Base-by-base conservation (phyloP, 768 basidiomycete genomes). In the Ramaria rubella region DNA sequence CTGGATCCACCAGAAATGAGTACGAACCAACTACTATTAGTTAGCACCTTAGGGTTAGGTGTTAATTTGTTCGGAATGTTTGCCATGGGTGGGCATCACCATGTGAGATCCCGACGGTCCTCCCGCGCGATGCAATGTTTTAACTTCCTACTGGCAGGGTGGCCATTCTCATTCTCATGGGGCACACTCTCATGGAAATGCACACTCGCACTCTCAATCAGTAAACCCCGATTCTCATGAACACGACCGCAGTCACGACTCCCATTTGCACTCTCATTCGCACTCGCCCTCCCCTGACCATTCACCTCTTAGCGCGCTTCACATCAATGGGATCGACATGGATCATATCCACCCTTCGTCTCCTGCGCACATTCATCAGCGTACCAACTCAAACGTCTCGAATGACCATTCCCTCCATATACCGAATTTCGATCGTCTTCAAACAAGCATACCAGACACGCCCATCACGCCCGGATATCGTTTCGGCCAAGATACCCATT, bases 31-130 rank as follows among this genome's bases (percentile, higher is more conserved):
- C 77, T 99, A 0, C 70, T 99, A 38, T 75, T 96, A 1, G 88
- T 99, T 51, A 95, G 92, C 59, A 81, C 85, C 4, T 69, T 97
- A 26, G 96, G 96, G 7, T 74, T 99, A 9, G 92, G 77, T 1
- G 93, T 99, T 46, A 99, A 99, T 68, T 72, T 99, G 19, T 98
- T 97, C 63, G 96, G 96, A 34, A 96, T 99, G 93, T 90, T 94
- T 67, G 96, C 96, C 1, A 99, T 96, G 79, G 96, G 96, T 4
- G 94, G 93, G 3, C 92, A 94, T 68, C 86, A 88, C 21, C 89
- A 90, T 73, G 87, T 88, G 21, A 73, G 40, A 75, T 73, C 7
- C 52, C 59, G 31, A 33, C 59, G 45, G 48, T 43, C 15, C 40
- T 45, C 40, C 31, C 51, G 1, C 33, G 52, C 8, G 14, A 26